Evolutionary conservation across 2,329 filamentous ascomycete species (phyloP), one percentile per base, ranked within the genome.

Genomic region (Colletotrichum musae): DNA sequence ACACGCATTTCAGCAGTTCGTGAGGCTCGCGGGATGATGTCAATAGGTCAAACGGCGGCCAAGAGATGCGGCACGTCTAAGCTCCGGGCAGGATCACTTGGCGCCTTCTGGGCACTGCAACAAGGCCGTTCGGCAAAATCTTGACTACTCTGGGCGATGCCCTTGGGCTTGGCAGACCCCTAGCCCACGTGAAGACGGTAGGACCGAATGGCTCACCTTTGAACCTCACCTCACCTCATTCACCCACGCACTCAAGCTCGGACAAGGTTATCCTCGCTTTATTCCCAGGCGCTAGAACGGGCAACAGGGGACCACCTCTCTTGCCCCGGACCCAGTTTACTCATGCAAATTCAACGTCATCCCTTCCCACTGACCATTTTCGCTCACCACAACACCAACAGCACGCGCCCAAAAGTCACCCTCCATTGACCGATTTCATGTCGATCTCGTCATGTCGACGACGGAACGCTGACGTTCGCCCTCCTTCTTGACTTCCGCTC

Each of bases 321-420:
- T 26, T 7, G 18, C 39, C 15, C 13, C 10, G 18, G 63, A 39
- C 48, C 56, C 62, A 54, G 45, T 59, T 47, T 54, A 60, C 56
- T 65, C 48, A 36, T 65, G 62, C 56, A 60, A 47, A 65, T 60
- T 65, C 47, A 60, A 65, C 63, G 63, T 60, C 56, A 65, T 60
- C 36, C 39, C 57, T 16, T 39, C 36, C 48, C 52, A 13, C 32
- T 12, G 32, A 36, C 32, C 32, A 9, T 36, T 36, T 10, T 6
- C 10, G 9, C 7, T 9, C 32, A 36, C 32, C 32, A 36, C 32
- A 7, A 36, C 10, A 36, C 32, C 7, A 36, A 36, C 10, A 24
- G 21, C 21, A 24, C 10, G 7, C 32, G 32, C 10, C 32, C 7
- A 36, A 36, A 36, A 9, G 32, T 36, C 32, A 10, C 9, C 10